Percentiles rank a stretch among this genome's conserved stretches.
phyloP scores from a whole-genome alignment of 805 yeast genomes.

The Wickerhamomyces xylosicus region DNA sequence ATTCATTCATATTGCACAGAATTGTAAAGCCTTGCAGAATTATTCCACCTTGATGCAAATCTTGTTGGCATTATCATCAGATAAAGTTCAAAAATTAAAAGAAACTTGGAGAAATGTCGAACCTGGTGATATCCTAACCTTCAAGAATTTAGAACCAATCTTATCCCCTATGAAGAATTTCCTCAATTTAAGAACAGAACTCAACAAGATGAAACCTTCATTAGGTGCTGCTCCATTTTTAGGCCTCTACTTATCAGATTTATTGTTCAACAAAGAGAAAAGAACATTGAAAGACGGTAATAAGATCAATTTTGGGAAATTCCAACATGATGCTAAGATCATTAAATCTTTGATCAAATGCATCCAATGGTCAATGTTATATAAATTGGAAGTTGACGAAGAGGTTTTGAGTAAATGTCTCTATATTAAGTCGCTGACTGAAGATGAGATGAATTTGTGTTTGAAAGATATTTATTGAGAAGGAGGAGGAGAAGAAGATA shows the following conservation, averaged over 20 bases:
- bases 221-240: conserved; percentile 86
- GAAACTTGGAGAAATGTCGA: conserved; percentile 69
- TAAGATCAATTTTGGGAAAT: conserved; percentile 64
- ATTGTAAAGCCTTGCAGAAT: conserved; percentile 65
- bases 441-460: conserved; percentile 54
- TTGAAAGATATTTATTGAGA: conserved; percentile 3
- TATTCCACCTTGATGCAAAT: conserved; percentile 84
- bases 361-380: conserved; percentile 77
- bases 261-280: conserved; percentile 52
- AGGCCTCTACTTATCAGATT: conserved; percentile 76
- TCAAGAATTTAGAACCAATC: conserved; percentile 58
- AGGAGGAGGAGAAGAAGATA: neutral
- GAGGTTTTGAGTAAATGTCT: conserved; percentile 77
- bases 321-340: conserved; percentile 63
- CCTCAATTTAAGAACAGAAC: conserved; percentile 49
- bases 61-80: conserved; percentile 67
- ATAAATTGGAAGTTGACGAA: conserved; percentile 41
- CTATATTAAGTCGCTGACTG: conserved; percentile 64
- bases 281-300: conserved; percentile 19
- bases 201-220: conserved; percentile 48
- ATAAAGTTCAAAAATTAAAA: conserved; percentile 43
- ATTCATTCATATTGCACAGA: conserved; percentile 77
- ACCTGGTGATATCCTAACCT: conserved; percentile 58
- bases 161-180: conserved; percentile 73
- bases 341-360: conserved; percentile 69